A percentile compares a stretch with the other conserved stretches of the same genome.
phyloP scores from a whole-genome alignment of 306 rosid genomes.

The Quercus bicolor region DNA sequence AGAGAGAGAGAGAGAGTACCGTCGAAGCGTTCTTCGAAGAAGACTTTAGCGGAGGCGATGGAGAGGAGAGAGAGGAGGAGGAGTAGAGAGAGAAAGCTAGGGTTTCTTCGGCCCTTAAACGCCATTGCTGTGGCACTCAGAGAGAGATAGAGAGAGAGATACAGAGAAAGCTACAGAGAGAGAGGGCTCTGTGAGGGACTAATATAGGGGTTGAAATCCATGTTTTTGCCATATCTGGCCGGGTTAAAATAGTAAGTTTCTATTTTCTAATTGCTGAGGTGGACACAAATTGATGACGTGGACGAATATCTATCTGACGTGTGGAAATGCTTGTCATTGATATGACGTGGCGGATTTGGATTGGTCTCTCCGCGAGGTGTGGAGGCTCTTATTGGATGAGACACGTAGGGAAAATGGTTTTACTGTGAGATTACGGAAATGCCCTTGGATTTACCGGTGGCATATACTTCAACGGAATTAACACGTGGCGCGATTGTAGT shows the following conservation, averaged over 20 bases:
- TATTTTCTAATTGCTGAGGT: slow-evolving; percentile 13
- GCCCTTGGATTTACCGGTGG: neutral
- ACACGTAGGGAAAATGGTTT: slow-evolving; percentile 23
- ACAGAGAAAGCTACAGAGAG: slow-evolving; percentile 12
- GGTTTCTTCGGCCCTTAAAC: slow-evolving; percentile 58
- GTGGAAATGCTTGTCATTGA: slow-evolving; percentile 28
- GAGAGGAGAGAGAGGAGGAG: slow-evolving; percentile 57
- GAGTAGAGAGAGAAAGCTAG: slow-evolving; percentile 53
- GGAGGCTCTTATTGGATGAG: neutral
- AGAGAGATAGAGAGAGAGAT: slow-evolving; percentile 13
- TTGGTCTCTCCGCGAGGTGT: slow-evolving; percentile 16
- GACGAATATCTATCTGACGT: neutral
- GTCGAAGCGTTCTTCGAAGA: slow-evolving; percentile 90
- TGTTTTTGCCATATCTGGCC: neutral
- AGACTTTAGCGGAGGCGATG: slow-evolving; percentile 72
- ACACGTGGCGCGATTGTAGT: neutral
- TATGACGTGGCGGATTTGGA: slow-evolving; percentile 24
- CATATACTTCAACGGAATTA: neutral
- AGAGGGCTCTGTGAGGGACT: slow-evolving; percentile 18
- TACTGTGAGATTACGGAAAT: slow-evolving; percentile 8
- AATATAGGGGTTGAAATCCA: slow-evolving; percentile 19
- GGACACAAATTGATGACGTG: neutral
- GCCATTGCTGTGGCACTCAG: slow-evolving; percentile 52
- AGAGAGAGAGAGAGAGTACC: slow-evolving; percentile 41
- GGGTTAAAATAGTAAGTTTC: slow-evolving; percentile 17